Evolutionary conservation across 1,139 yeast genomes (phyloP), one percentile per base, ranked within the genome.

Genomic region (Geotrichum siamense): DNA sequence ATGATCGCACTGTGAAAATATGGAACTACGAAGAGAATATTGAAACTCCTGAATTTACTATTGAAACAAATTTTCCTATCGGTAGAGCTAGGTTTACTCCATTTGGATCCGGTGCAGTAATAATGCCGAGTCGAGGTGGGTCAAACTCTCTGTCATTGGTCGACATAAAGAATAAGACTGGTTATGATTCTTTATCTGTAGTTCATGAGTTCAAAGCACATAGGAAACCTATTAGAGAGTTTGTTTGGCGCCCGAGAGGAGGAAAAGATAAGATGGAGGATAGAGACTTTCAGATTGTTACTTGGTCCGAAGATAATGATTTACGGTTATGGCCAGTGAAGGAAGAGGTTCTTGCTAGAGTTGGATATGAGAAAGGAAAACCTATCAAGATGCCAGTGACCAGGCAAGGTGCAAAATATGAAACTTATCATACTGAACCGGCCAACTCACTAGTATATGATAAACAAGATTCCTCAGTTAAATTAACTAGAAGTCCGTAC

Each of bases 231-330:
- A 80, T 89, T 17, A 80, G 81, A 39, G 97, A 89, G 58, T 86
- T 87, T 59, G 68, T 89, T 2, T 89, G 96, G 96, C 69, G 96
- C 53, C 68, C 78, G 6, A 68, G 85, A 44, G 70, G 78, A 45
- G 56, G 69, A 0, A 49, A 57, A 5, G 72, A 71, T 15, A 67
- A 64, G 5, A 55, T 70, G 8, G 80, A 78, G 53, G 87, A 87
- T 67, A 70, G 87, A 45, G 95, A 86, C 50, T 87, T 75, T 57
- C 96, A 89, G 59, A 63, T 91, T 43, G 93, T 91, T 0, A 85
- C 98, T 0, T 91, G 97, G 96, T 82, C 94, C 0, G 79, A 84
- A 50, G 98, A 91, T 58, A 76, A 79, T 53, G 94, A 86, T 58
- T 67, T 91, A 48, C 72, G 89, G 49, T 64, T 89, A 41, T 89